phyloP scores from a whole-genome alignment of 2,329 filamentous ascomycete species.

The Fusarium continuum region DNA sequence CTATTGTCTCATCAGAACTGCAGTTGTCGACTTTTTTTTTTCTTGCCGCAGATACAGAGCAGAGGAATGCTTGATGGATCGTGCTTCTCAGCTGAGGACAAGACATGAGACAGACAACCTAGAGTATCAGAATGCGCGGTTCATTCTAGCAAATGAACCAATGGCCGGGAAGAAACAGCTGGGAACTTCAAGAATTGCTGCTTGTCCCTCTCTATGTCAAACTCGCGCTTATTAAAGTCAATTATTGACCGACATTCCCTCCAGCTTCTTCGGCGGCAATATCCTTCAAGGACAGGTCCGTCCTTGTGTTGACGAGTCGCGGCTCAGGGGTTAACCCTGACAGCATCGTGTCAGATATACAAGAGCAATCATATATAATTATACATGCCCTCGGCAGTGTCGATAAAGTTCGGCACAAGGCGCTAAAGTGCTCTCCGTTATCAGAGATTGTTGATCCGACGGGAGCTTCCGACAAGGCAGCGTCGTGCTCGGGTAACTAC shows the following conservation, averaged over 20 bases:
- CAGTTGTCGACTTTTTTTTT: not conserved
- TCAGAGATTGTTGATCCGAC: constrained; percentile 20
- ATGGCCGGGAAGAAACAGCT: constrained; percentile 15
- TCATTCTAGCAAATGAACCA: constrained; percentile 16
- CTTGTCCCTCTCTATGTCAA: constrained; percentile 22
- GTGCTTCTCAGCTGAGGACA: constrained; percentile 3
- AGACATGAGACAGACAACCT: not conserved
- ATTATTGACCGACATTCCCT: constrained; percentile 28
- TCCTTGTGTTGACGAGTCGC: not conserved
- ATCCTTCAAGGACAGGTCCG: not conserved
- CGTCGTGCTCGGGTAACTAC: not conserved
- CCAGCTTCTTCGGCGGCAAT: not conserved
- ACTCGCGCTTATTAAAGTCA: constrained; percentile 11
- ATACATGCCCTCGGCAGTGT: constrained; percentile 10
- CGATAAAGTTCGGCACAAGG: constrained; percentile 26
- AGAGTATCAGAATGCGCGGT: constrained; percentile 29
- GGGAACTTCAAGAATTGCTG: constrained; percentile 14
- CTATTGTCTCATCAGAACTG: constrained; percentile 6
- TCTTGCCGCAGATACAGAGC: not conserved
- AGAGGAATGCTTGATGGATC: constrained; percentile 10
- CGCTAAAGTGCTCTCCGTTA: constrained; percentile 15
- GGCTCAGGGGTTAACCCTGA: constrained; percentile 19
- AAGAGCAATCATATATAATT: constrained; percentile 9
- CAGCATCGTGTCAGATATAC: constrained; percentile 9
- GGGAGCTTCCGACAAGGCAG: constrained; percentile 26